These are phyloP conservation scores for Laburnicola sp. DNA, from an alignment of 2,329 filamentous ascomycete species.

Conservation along the genomic window DNA sequence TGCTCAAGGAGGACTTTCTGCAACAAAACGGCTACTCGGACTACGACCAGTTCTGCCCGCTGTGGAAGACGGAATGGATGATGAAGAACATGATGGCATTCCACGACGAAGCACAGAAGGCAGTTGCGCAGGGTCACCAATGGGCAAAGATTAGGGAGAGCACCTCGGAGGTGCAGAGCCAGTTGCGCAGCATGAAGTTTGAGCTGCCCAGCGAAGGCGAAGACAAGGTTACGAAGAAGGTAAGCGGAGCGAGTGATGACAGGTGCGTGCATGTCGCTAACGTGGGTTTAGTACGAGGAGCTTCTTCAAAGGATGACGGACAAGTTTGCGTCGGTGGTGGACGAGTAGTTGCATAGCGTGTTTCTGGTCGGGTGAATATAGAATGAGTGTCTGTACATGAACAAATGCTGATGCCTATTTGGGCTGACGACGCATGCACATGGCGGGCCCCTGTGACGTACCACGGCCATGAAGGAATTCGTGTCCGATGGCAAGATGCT, in stretches of 20 bases:
- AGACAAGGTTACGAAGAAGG: constrained; percentile 81
- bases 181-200: constrained; percentile 93
- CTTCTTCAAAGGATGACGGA: constrained; percentile 91
- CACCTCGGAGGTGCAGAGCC: constrained; percentile 80
- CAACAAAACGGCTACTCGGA: constrained; percentile 99
- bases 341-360: constrained; percentile 68
- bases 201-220: constrained; percentile 86
- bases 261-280: constrained; percentile 43
- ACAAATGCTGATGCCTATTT: constrained; percentile 39
- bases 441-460: constrained; percentile 27
- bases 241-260: constrained; percentile 45
- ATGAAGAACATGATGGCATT: constrained; percentile 99
- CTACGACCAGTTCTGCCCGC: constrained; percentile 98
- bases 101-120: constrained; percentile 97
- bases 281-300: constrained; percentile 73
- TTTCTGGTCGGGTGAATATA: constrained; percentile 24
- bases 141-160: constrained; percentile 94
- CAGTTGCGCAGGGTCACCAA: constrained; percentile 82
- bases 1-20: constrained; percentile 98
- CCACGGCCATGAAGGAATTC: constrained; percentile 2
- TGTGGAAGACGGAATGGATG: constrained; percentile 99
- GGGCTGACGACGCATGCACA: constrained; percentile 40
- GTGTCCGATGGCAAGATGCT: too few relatives aligned
- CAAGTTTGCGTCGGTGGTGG: constrained; percentile 93
- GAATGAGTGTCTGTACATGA: constrained; percentile 33